A percentile compares a stretch with the other conserved stretches of the same genome.
phyloP scores from a whole-genome alignment of 1,284 basidiomycete species.

The Cutaneotrichosporon dermatis region DNA sequence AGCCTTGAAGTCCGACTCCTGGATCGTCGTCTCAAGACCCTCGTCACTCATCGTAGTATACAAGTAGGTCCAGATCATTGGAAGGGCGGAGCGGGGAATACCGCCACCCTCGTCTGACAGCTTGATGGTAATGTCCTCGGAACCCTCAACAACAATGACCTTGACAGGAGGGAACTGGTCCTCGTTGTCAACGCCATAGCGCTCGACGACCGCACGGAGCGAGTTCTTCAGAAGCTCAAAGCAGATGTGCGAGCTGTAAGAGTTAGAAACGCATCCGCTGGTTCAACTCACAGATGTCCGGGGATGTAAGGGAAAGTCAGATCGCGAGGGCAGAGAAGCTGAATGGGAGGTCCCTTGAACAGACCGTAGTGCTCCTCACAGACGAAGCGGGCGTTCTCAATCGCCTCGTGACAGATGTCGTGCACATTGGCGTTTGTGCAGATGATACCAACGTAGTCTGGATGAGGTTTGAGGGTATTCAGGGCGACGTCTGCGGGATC shows the following conservation, averaged over 20 bases:
- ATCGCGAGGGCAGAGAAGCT: slow-evolving; percentile 86
- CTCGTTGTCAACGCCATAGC: slow-evolving; percentile 71
- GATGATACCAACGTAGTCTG: slow-evolving; percentile 96
- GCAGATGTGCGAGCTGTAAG: slow-evolving; percentile 70
- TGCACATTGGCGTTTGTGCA: slow-evolving; percentile 94
- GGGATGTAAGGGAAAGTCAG: slow-evolving; percentile 94
- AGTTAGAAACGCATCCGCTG: too few species aligned
- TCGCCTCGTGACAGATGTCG: slow-evolving; percentile 95
- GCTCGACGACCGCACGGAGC: slow-evolving; percentile 91
- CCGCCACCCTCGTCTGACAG: slow-evolving; percentile 95
- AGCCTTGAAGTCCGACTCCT: slow-evolving; percentile 89
- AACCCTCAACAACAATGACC: slow-evolving; percentile 91
- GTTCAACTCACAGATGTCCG: slow-evolving; percentile 77
- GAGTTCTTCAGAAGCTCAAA: slow-evolving; percentile 99
- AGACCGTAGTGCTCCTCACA: slow-evolving; percentile 95
- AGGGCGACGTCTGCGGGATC: slow-evolving; percentile 72
- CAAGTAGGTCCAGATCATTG: slow-evolving; percentile 93
- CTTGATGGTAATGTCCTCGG: slow-evolving; percentile 96
- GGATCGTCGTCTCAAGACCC: slow-evolving; percentile 78
- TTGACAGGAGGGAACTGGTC: slow-evolving; percentile 88
- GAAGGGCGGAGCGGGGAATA: slow-evolving; percentile 86
- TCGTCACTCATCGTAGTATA: slow-evolving; percentile 96
- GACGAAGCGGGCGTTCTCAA: slow-evolving; percentile 93
- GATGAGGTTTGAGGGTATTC: slow-evolving; percentile 80
- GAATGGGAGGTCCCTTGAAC: slow-evolving; percentile 93